Conservation (phyloP, 140 eudicot genomes). For the Cichorium intybus region DNA sequence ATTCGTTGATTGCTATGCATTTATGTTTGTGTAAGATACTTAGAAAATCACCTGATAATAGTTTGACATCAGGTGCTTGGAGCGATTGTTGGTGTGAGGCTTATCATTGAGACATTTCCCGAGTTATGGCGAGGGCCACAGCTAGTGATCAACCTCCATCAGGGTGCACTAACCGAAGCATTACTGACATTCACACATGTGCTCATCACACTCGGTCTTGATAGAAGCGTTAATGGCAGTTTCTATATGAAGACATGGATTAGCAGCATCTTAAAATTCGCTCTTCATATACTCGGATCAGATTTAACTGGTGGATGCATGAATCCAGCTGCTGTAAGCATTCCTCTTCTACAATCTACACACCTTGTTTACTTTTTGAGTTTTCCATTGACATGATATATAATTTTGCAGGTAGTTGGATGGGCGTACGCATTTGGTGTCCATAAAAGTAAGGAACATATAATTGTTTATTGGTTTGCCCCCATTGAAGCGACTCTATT, state of each 20-base stretch:
- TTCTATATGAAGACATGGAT: slow-evolving; percentile 88
- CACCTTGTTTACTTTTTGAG: too few species aligned
- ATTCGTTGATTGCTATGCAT: background rate
- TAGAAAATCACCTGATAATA: too few species aligned
- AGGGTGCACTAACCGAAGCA: slow-evolving; percentile 87
- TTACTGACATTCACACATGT: slow-evolving; percentile 58
- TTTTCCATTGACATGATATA: background rate
- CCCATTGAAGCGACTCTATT: slow-evolving; percentile 69
- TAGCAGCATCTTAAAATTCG: slow-evolving; percentile 65
- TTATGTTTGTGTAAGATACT: slow-evolving; percentile 12
- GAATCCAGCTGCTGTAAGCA: slow-evolving; percentile 91
- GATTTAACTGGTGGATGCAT: slow-evolving; percentile 94
- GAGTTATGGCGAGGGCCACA: slow-evolving; percentile 65
- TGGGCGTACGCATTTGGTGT: slow-evolving; percentile 91
- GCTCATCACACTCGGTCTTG: slow-evolving; percentile 47
- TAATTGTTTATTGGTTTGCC: slow-evolving; percentile 90
- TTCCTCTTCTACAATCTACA: background rate
- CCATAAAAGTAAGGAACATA: slow-evolving; percentile 70
- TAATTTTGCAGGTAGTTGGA: slow-evolving; percentile 55
- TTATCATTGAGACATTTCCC: slow-evolving; percentile 50
- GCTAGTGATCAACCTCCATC: slow-evolving; percentile 63
- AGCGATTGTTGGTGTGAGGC: slow-evolving; percentile 59
- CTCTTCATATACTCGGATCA: slow-evolving; percentile 80
- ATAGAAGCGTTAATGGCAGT: slow-evolving; percentile 49
- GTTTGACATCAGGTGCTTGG: slow-evolving; percentile 68